Conservation (phyloP, 2,329 filamentous ascomycete genomes). For the Fusarium pseudocircinatum region DNA sequence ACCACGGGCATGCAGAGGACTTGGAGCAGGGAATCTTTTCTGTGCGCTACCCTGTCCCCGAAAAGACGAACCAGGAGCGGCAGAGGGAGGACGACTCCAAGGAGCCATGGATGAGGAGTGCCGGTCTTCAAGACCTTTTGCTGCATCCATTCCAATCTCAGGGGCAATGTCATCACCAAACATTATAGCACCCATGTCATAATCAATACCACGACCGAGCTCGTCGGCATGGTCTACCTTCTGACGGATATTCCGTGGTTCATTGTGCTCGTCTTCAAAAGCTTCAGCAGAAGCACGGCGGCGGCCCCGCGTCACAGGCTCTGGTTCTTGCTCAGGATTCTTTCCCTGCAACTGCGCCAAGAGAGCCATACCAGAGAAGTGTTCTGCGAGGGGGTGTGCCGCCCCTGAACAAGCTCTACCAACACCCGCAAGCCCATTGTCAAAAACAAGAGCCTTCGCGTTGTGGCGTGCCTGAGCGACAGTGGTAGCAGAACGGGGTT, state of each 20-base stretch:
- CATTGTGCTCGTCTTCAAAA: conserved; percentile 51
- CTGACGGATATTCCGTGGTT: conserved; percentile 51
- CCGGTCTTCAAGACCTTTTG: conserved; percentile 72
- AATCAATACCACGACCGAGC: conserved; percentile 40
- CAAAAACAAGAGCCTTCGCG: conserved; percentile 45
- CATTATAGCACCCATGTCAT: conserved; percentile 43
- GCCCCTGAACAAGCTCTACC: conserved; percentile 36
- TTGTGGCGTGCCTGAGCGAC: conserved; percentile 52
- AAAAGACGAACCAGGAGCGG: conserved; percentile 57
- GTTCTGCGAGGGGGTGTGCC: conserved; percentile 55
- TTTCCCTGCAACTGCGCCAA: conserved; percentile 46
- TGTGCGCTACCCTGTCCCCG: conserved; percentile 53
- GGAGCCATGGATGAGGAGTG: conserved; percentile 63
- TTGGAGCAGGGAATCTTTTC: conserved; percentile 47
- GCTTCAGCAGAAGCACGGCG: conserved; percentile 57
- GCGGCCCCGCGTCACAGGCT: conserved; percentile 39
- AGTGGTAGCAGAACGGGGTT: conserved; percentile 40
- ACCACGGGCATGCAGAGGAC: conserved; percentile 51
- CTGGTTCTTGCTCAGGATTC: conserved; percentile 30
- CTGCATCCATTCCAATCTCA: conserved; percentile 77
- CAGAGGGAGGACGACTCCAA: conserved; percentile 61
- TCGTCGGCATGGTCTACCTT: conserved; percentile 47
- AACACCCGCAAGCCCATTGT: conserved; percentile 49
- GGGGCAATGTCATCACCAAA: conserved; percentile 57
- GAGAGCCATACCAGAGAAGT: conserved; percentile 58